Evolutionary conservation across 805 yeast species (phyloP).

Genomic region (Kodamaea nitidulidarum): DNA sequence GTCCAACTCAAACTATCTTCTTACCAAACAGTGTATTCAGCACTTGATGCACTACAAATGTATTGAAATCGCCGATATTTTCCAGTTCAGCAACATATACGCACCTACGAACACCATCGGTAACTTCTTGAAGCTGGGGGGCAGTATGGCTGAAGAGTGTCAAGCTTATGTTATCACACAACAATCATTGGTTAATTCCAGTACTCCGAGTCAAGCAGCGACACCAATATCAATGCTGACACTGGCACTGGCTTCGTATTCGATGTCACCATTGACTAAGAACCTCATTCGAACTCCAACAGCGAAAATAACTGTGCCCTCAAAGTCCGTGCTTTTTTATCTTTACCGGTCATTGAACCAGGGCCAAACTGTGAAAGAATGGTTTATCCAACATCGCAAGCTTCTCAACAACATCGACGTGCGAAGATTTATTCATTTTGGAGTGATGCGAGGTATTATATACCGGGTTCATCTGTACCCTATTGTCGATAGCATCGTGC

Average conservation of each 20-base stretch:
- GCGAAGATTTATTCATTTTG: constrained; percentile 81
- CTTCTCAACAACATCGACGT: constrained; percentile 67
- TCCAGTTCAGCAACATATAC: constrained; percentile 84
- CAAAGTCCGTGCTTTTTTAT: constrained; percentile 62
- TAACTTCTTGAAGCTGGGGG: constrained; percentile 55
- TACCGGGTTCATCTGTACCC: constrained; percentile 82
- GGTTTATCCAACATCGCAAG: constrained; percentile 69
- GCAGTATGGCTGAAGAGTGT: constrained; percentile 70
- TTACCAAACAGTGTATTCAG: constrained; percentile 84
- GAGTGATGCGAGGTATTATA: constrained; percentile 74
- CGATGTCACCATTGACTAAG: constrained; percentile 9
- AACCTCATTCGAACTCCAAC: constrained; percentile 1
- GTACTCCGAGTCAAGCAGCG: constrained; percentile 12
- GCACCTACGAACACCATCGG: constrained; percentile 82
- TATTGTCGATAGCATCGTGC: constrained; percentile 40
- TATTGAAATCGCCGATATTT: constrained; percentile 75
- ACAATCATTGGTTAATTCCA: constrained; percentile 6
- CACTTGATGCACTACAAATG: constrained; percentile 89
- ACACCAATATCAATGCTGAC: constrained; percentile 9
- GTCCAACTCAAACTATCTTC: constrained; percentile 72
- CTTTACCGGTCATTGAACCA: constrained; percentile 76
- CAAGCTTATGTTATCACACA: constrained; percentile 67
- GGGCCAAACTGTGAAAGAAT: constrained; percentile 70
- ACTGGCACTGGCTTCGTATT: constrained; percentile 6
- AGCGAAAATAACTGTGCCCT: constrained; percentile 40